Conservation (phyloP, 345 rosid species). For the Trapa bicornis region DNA sequence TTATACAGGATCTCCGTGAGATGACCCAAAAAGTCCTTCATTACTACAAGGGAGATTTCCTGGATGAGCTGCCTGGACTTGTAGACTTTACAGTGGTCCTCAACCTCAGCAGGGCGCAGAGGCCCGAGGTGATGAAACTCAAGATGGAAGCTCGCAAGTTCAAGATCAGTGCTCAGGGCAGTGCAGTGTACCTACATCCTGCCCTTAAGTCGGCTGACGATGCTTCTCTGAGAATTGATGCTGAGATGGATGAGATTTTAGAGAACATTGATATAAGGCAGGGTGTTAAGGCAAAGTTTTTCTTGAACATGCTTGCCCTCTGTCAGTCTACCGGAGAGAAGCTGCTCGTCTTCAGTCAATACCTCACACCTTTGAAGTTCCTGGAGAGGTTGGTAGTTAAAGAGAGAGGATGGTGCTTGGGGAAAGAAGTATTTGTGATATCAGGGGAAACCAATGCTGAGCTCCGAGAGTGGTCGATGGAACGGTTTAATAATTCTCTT, state of each 20-base stretch:
- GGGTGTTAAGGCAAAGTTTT: slow-evolving; percentile 78
- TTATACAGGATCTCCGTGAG: slow-evolving; percentile 71
- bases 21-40: slow-evolving; percentile 76
- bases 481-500: slow-evolving; percentile 52
- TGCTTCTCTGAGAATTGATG: slow-evolving; percentile 22
- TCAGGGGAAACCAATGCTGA: slow-evolving; percentile 67
- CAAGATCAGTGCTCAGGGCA: slow-evolving; percentile 51
- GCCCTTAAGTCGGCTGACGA: slow-evolving; percentile 29
- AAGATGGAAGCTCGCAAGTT: slow-evolving; percentile 36
- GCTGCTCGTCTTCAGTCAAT: slow-evolving; percentile 80
- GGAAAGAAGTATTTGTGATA: slow-evolving; percentile 56
- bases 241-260: slow-evolving; percentile 45
- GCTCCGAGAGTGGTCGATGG: slow-evolving; percentile 65
- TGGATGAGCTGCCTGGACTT: slow-evolving; percentile 78
- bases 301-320: slow-evolving; percentile 48
- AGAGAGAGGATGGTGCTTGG: slow-evolving; percentile 47
- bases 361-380: slow-evolving; percentile 52
- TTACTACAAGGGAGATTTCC: slow-evolving; percentile 80
- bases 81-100: slow-evolving; percentile 66
- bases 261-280: slow-evolving; percentile 40
- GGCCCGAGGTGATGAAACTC: slow-evolving; percentile 32
- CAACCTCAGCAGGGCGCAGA: slow-evolving; percentile 50
- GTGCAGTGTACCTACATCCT: slow-evolving; percentile 64
- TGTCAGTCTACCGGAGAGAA: slow-evolving; percentile 60
- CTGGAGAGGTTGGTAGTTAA: slow-evolving; percentile 44